A percentile compares a stretch with the other conserved stretches of the same genome.
Evolutionary conservation across 2,329 filamentous ascomycete genomes (phyloP).

Genomic region (Tympanopsis confertula): DNA sequence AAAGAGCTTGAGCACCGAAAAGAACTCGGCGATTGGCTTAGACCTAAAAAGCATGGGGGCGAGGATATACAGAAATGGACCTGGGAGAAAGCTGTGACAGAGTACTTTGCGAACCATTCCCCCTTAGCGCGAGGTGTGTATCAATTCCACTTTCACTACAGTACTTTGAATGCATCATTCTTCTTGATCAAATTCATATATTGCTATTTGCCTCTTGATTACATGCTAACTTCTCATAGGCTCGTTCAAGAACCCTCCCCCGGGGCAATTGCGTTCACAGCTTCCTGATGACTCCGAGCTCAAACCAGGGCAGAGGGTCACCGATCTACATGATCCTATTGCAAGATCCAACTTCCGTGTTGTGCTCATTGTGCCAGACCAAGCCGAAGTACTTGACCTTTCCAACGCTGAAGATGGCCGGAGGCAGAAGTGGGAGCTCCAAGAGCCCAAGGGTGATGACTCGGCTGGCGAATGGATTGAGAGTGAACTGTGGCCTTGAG

Average conservation of each 20-base stretch:
- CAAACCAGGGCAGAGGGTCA: slow-evolving; percentile 32
- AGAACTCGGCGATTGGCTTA: no score
- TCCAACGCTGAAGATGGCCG: neutral
- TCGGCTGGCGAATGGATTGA: neutral
- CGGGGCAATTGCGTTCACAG: neutral
- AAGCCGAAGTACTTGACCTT: slow-evolving; percentile 38
- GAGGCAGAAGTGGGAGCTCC: neutral
- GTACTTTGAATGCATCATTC: no score
- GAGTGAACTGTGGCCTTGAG: neutral
- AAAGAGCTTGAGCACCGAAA: no score
- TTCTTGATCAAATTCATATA: no score
- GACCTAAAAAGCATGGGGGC: neutral
- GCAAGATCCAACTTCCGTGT: slow-evolving; percentile 59
- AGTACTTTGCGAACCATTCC: slow-evolving; percentile 1
- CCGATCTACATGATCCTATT: slow-evolving; percentile 41
- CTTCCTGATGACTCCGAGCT: slow-evolving; percentile 8
- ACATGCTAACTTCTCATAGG: neutral
- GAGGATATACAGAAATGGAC: neutral
- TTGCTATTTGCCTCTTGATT: no score
- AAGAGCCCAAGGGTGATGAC: neutral
- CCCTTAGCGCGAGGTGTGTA: neutral
- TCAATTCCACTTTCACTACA: no score
- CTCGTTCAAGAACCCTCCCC: slow-evolving; percentile 1
- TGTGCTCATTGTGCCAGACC: slow-evolving; percentile 52
- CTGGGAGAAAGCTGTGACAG: neutral